Percentiles rank a stretch among this genome's conserved stretches.
phyloP scores from a whole-genome alignment of 441 rosid species.

The Adansonia grandidieri region DNA sequence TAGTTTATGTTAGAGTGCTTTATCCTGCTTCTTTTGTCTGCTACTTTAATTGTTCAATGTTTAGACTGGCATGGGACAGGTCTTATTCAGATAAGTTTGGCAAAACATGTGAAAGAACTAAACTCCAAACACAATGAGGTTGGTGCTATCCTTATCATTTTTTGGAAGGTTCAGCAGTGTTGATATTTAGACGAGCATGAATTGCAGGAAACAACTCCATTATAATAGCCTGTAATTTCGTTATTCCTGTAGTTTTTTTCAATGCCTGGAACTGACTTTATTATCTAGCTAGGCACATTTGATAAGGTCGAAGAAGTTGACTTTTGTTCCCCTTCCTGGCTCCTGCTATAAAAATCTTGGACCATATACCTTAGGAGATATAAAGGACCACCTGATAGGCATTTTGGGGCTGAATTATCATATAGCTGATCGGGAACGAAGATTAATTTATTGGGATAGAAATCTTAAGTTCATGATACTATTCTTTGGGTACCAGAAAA shows the following conservation, averaged over 20 bases:
- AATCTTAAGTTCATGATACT: neutral
- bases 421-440: neutral
- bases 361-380: slow-evolving; percentile 10
- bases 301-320: slow-evolving; percentile 1
- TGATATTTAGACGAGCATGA: neutral
- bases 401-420: neutral
- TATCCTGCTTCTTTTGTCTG: neutral
- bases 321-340: neutral
- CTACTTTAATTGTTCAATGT: neutral
- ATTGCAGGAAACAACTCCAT: neutral
- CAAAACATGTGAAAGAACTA: slow-evolving; percentile 11
- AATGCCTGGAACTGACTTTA: neutral
- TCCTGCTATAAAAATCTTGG: neutral
- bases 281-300: neutral
- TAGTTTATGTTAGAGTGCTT: neutral
- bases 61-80: neutral
- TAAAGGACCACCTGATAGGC: slow-evolving; percentile 8
- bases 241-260: neutral
- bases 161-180: neutral
- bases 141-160: neutral
- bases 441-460: neutral
- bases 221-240: neutral
- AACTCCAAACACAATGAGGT: neutral
- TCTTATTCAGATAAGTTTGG: neutral
- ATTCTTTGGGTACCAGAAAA: neutral